Base-by-base conservation (phyloP, 1,139 yeast genomes). In the Nakaseomyces bracarensis region DNA sequence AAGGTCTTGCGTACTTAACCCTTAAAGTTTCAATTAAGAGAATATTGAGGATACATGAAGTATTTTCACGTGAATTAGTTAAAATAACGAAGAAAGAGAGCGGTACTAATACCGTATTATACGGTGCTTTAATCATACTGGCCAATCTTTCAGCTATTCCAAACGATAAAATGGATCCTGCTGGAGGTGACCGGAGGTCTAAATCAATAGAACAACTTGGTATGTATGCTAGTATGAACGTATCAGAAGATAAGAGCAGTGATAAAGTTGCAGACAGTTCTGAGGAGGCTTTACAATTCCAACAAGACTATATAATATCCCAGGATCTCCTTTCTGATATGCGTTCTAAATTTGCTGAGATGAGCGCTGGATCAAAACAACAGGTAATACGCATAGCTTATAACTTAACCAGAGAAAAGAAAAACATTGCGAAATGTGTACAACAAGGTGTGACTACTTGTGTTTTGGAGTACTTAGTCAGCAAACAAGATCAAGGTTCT, bases 1-100 rank as follows among this genome's bases (percentile, higher is more conserved):
- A 60, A 46, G 62, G 62, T n/a, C 45, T 60, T 27, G 62, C 63
- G 1, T 60, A 59, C 38, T 42, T 60, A 23, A 57, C 55, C 31
- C 43, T 60, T 37, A 60, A 56, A 38, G 38, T 50, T 5, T 46
- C 57, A 10, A 55, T 57, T 2, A 55, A 57, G 39, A 41, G 43
- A 6, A 30, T 36, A 15, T 36, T 60, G 10, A 49, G 64, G 29
- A 40, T 45, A 11, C 43, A 54, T 35, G 43, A 39, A 3, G 41
- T 41, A 10, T 50, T 56, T 35, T 47, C 54, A 28, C 37, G 48
- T 5, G 44, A 36, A 10, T 21, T 57, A 10, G 39, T 48, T 13
- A 38, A 44, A 3, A 11, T 28, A 16, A 23, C 25, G 13, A 39
- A 43, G 13, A 28, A 39, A 2, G 43, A 41, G 7, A 20, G 26